Evolutionary conservation across 2,329 filamentous ascomycete species (phyloP), one percentile per base, ranked within the genome.

Genomic region (Fusarium fracticaudum): DNA sequence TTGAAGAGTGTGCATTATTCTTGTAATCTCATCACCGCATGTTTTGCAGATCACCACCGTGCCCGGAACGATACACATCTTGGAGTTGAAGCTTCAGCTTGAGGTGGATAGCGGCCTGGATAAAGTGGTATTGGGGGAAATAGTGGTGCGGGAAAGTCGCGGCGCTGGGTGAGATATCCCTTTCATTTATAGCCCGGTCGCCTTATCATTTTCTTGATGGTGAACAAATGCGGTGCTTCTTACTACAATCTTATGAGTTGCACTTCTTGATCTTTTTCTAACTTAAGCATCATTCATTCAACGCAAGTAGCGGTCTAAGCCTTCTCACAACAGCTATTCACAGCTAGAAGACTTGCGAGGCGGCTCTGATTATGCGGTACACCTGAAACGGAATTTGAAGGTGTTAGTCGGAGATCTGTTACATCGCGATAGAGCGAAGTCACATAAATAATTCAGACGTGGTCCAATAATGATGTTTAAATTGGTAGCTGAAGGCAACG

Each of bases 231-330:
- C 14, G 12, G 8, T 14, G 6, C 4, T 18, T 4, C 8, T 20
- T 8, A 20, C 17, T 24, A 8, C 12, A 11, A 2, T 8, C 15
- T 2, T 20, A 8, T 53, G 4, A 18, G 9, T 0, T 35, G 9
- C 4, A 35, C 12, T 24, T 35, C 8, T 51, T 0, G 6, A 14
- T 0, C 4, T 11, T 35, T 0, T 7, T 51, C 3, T 3, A 24
- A 20, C 31, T 35, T 9, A 0, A 8, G 8, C 3, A 24, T 4
- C 3, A 18, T 5, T 10, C 3, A 24, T 24, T 33, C 15, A 24
- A 18, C 22, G 3, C 10, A 12, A 48, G 20, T 17, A 48, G 26
- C 14, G 4, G 20, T 3, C 9, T 2, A 17, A 7, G 20, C 4
- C 6, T 29, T 15, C 13, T 5, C 26, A 15, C 20, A 48, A 11